Conservation (phyloP, 257 asterid species). For the Orobanche coerulescens region DNA sequence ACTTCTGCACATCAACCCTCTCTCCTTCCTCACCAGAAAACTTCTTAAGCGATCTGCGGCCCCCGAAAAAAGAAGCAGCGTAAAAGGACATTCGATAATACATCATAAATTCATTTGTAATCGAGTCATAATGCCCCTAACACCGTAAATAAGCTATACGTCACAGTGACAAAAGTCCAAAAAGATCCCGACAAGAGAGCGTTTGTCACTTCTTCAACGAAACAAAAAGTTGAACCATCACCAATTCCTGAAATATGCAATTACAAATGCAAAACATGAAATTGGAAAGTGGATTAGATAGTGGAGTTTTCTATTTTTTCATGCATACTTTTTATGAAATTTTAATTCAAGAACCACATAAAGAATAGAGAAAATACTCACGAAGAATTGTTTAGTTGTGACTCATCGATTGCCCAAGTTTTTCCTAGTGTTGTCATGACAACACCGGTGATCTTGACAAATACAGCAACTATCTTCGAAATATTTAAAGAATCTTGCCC, state of each 20-base stretch:
- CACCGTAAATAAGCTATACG: constrained; percentile 93
- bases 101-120: constrained; percentile 5
- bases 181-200: constrained; percentile 78
- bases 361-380: constrained; percentile 29
- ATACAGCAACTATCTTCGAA: constrained; percentile 78
- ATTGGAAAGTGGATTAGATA: not conserved
- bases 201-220: constrained; percentile 63
- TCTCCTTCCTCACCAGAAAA: constrained; percentile 92
- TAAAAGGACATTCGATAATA: not conserved
- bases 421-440: constrained; percentile 91
- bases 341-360: constrained; percentile 8
- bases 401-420: constrained; percentile 95
- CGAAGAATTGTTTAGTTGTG: constrained; percentile 52
- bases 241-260: constrained; percentile 38
- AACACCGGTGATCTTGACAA: constrained; percentile 88
- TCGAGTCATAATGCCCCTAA: constrained; percentile 22
- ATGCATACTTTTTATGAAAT: not conserved
- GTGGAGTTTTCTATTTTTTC: not conserved
- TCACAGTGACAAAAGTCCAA: constrained; percentile 81
- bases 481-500: constrained; percentile 84
- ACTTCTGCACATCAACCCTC: constrained; percentile 79
- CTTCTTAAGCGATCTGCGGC: constrained; percentile 86
- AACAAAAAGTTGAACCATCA: constrained; percentile 62
- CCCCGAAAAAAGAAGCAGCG: constrained; percentile 3
- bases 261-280: constrained; percentile 32